Evolutionary conservation across 1,284 basidiomycete genomes (phyloP), one percentile per base, ranked within the genome.

Genomic region (Tilletia horrida): DNA sequence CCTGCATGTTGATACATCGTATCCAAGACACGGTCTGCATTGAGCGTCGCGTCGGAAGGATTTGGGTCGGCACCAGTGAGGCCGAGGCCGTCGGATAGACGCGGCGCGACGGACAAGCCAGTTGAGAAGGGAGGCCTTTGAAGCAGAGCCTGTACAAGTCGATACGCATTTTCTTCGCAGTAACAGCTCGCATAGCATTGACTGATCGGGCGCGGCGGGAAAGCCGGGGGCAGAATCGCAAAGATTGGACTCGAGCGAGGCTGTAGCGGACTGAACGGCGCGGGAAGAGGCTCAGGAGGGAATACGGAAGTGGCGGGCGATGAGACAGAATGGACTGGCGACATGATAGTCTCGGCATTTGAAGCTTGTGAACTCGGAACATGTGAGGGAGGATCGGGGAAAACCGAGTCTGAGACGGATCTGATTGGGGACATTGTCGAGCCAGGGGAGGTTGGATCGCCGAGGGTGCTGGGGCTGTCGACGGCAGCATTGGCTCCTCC

Each of bases 111-210:
- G 7, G 21, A 18, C 45, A 23, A 18, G 21, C 18, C 45, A 4
- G 45, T 35, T 7, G 16, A 25, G 29, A 59, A 59, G 14, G 55
- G 55, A 25, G 55, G 55, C 11, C 55, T 8, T 3, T 29, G 8
- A 13, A 59, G 31, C 27, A 59, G 31, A 35, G 13, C 16, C 11
- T 52, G 43, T 21, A 63, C 55, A 21, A 77, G 67, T 0, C 66
- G 64, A 43, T 75, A 76, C 23, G 73, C 68, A 62, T 76, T 76
- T 52, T 78, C 75, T 44, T 78, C 76, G 66, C 76, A 78, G 61
- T 74, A 78, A 66, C 72, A 76, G 1, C 66, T 11, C 0, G 71
- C 63, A 40, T 77, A 76, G 29, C 27, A 18, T 40, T 59, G 29
- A 25, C 16, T 14, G 3, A 40, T 29, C 11, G 55, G 29, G 9